Evolutionary conservation across 2,329 filamentous ascomycete genomes (phyloP).

Genomic region (Cercospora zeae-maydis): DNA sequence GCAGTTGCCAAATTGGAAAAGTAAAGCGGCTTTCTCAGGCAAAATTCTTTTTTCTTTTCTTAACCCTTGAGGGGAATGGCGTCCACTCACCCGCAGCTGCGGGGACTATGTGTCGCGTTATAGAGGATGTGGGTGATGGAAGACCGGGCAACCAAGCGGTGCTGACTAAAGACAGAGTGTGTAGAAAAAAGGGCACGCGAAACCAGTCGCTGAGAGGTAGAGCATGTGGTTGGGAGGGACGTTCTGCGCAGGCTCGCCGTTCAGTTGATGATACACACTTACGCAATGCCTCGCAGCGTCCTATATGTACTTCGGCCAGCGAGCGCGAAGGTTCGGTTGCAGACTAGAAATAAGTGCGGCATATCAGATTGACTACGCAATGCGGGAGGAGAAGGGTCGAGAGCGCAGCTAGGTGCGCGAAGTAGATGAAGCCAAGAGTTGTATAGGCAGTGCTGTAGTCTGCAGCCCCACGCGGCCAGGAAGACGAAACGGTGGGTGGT

Average conservation of each 20-base stretch:
- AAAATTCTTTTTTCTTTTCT: too few species aligned
- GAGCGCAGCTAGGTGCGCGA: constrained; percentile 3
- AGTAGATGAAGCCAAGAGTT: constrained; percentile 11
- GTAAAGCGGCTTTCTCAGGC: too few species aligned
- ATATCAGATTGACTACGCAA: background rate
- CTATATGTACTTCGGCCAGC: background rate
- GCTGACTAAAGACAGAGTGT: constrained; percentile 1
- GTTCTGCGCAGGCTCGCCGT: background rate
- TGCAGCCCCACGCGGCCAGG: constrained; percentile 3
- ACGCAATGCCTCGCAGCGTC: background rate
- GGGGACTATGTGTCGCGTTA: constrained; percentile 20
- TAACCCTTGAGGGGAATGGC: too few species aligned
- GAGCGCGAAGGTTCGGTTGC: background rate
- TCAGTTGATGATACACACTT: background rate
- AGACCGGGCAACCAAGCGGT: background rate
- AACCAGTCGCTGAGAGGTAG: constrained; percentile 16
- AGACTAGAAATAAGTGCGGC: background rate
- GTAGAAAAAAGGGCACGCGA: constrained; percentile 13
- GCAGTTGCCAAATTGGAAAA: constrained; percentile 40
- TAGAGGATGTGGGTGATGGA: constrained; percentile 1
- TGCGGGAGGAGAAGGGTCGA: constrained; percentile 7
- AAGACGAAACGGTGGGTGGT: constrained; percentile 3
- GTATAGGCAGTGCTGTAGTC: background rate
- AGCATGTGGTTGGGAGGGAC: constrained; percentile 2
- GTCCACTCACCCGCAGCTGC: constrained; percentile 37